Base-by-base conservation (phyloP, 768 basidiomycete genomes). In the Mycena pura region DNA sequence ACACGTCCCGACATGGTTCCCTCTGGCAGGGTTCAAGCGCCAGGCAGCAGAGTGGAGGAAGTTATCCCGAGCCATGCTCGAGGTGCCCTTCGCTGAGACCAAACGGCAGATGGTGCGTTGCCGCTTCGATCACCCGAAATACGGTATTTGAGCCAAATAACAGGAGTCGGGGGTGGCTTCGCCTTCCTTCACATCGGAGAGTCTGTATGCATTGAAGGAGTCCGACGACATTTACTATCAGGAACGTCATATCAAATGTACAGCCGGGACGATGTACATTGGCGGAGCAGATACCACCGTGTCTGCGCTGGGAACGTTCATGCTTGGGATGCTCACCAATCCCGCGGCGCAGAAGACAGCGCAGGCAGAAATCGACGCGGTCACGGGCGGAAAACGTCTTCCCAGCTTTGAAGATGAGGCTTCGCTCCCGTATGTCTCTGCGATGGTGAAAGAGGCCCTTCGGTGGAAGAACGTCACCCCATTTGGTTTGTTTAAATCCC, bases 1-100 rank as follows among this genome's bases (percentile, higher is more conserved):
- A 14, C 54, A 73, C 36, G 47, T 75, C 6, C 76, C 74, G 0
- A 43, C 39, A 5, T 83, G 81, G 80, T 40, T 82, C 11, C 81
- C 82, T 25, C 81, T 82, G 0, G 76, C 78, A 11, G 76, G 75
- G 29, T 84, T 81, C 66, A 74, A 81, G 60, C 72, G 69, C 39
- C 73, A 71, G 43, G 80, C 80, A 4, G 69, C 70, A 27, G 43
- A 66, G 29, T 75, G 77, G 65, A 70, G 71, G 21, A 68, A 65
- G 22, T 67, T 75, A 8, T 72, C 74, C 21, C 56, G 71, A 6
- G 70, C 75, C n/a, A 76, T 80, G 73, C 68, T 75, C 19, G 73
- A 79, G 32, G 63, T 71, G 6, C 82, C 82, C 0, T 82, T 79
- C 47, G 50, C 66, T 7, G 70, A 71, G 27, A 75, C 77, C 5